These are phyloP conservation scores for Curvularia sp. DNA, from an alignment of 2,329 filamentous ascomycete genomes.

Conservation along the genomic window DNA sequence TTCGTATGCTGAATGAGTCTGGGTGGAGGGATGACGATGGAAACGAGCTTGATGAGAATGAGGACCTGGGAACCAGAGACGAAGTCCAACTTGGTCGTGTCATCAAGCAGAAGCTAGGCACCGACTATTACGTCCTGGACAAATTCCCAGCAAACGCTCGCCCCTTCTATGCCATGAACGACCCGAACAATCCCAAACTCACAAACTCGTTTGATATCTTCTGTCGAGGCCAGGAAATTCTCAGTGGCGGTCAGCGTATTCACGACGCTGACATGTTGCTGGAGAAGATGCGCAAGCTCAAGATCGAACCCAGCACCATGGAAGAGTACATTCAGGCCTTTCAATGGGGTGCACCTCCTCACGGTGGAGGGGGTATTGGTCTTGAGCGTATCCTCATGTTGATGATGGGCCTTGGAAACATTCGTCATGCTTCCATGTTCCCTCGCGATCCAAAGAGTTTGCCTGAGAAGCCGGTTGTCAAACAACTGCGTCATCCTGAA, in stretches of 20 bases:
- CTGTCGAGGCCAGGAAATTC: constrained; percentile 89
- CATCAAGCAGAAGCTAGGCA: constrained; percentile 83
- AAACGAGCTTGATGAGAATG: constrained; percentile 70
- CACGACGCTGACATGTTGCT: constrained; percentile 78
- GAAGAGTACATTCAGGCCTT: constrained; percentile 90
- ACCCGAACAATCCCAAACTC: constrained; percentile 71
- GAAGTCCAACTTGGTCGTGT: constrained; percentile 86
- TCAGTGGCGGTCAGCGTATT: constrained; percentile 91
- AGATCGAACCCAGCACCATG: constrained; percentile 82
- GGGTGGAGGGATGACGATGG: constrained; percentile 81
- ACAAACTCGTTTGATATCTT: constrained; percentile 98
- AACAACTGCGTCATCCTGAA: constrained; percentile 81
- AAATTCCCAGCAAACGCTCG: constrained; percentile 86
- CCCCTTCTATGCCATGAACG: constrained; percentile 91
- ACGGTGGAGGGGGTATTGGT: constrained; percentile 88
- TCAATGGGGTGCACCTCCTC: constrained; percentile 85
- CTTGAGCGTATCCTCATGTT: constrained; percentile 88
- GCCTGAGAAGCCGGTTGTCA: constrained; percentile 68
- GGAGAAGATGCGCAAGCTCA: constrained; percentile 75
- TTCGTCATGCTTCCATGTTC: constrained; percentile 86
- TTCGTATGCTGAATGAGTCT: constrained; percentile 79
- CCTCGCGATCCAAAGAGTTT: constrained; percentile 88
- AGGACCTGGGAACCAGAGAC: constrained; percentile 84
- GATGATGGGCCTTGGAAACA: constrained; percentile 84
- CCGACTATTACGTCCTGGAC: constrained; percentile 93